Conservation (phyloP, 306 rosid species). For the Quercus robur region DNA sequence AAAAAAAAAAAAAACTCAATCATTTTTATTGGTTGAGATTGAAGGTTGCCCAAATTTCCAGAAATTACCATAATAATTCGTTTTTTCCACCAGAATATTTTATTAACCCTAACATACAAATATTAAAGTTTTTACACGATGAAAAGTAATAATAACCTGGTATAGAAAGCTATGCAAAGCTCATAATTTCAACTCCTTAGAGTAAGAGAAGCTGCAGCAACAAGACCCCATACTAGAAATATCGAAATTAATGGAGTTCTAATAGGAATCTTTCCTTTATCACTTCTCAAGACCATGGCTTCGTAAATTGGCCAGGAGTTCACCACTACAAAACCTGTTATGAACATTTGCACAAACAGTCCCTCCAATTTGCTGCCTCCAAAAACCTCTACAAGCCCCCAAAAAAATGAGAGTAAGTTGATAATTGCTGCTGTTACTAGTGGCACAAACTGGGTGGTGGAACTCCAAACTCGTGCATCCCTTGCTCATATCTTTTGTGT, state of each 20-base stretch:
- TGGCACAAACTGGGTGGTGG: conserved; percentile 31
- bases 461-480: conserved; percentile 34
- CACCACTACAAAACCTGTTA: conserved; percentile 25
- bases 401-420: conserved; percentile 19
- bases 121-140: too few relatives aligned
- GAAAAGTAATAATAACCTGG: background rate
- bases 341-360: conserved; percentile 18
- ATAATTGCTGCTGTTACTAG: conserved; percentile 22
- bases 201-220: background rate
- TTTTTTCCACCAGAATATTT: too few relatives aligned
- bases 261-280: conserved; percentile 24
- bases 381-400: conserved; percentile 6
- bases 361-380: conserved; percentile 13
- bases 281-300: conserved; percentile 25
- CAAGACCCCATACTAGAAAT: background rate
- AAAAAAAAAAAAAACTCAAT: too few relatives aligned
- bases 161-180: background rate
- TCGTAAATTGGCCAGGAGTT: conserved; percentile 35
- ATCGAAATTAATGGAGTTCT: background rate
- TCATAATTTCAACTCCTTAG: background rate
- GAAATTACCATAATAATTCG: too few relatives aligned
- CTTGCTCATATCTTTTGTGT: conserved; percentile 38
- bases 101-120: too few relatives aligned
- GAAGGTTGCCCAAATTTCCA: too few relatives aligned
- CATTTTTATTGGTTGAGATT: too few relatives aligned